Evolutionary conservation across 129 eudicot genomes (phyloP), one percentile per base, ranked within the genome.

Genomic region (Kitagawia praeruptora): DNA sequence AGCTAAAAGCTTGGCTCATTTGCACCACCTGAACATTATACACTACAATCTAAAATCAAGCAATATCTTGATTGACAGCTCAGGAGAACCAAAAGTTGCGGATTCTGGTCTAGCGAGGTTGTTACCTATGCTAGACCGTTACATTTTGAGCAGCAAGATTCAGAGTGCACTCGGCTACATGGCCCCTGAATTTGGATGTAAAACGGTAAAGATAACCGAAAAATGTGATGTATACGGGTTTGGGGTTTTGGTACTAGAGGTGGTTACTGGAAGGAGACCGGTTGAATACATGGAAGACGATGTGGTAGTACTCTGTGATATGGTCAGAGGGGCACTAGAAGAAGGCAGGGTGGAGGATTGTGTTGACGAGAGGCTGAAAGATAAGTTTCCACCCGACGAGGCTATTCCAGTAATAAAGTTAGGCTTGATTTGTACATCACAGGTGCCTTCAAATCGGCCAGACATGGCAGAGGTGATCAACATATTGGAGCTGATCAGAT

Each of bases 81-180:
- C 58, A 45, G 77, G 77, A 2, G 77, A 74, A 74, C 77, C 77
- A 74, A 74, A 74, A n/a, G 77, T 74, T 74, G 77, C 77, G 11
- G 77, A 74, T 45, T 74, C 77, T 74, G 77, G 77, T 74, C 58
- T 74, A 74, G 77, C 77, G 11, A 74, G 77, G 77, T 40, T 74
- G n/a, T 74, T 74, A 74, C 58, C 77, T 42, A 74, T 74, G 77
- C 40, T 74, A 10, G 77, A 74, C 58, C 77, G 77, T 74, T 74
- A 74, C 11, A 31, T 74, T 74, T 74, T 74, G 27, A 74, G 77
- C 15, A 44, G 77, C 53, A 74, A 74, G 77, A 74, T 74, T 74
- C 77, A 74, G 77, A 74, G 77, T 45, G 77, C 77, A 45, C 77
- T 74, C 4, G 77, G 77, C 56, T 74, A 74, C 77, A 74, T 74